Evolutionary conservation across 176 grass and related monocot species (phyloP).

Genomic region (Hyparrhenia diplandra): DNA sequence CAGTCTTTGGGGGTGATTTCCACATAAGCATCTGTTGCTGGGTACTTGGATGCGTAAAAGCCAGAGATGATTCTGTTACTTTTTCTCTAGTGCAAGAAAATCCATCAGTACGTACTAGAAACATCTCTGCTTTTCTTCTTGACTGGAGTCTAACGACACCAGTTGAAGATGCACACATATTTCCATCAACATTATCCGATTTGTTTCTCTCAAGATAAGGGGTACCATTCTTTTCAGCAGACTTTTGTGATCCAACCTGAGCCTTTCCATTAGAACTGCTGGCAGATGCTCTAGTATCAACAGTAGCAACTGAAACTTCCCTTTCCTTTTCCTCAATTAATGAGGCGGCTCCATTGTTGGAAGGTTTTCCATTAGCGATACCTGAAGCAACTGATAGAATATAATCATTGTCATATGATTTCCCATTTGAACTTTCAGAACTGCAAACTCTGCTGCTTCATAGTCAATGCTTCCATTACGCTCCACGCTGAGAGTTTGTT

Average conservation of each 20-base stretch:
- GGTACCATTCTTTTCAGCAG: slow-evolving; percentile 34
- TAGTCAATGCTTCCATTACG: slow-evolving; percentile 31
- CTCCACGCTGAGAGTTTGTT: slow-evolving; percentile 24
- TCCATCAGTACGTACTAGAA: slow-evolving; percentile 90
- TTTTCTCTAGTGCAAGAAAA: slow-evolving; percentile 98
- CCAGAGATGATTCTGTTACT: slow-evolving; percentile 92
- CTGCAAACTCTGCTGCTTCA: slow-evolving; percentile 33
- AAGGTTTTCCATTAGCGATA: slow-evolving; percentile 48
- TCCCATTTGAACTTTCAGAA: slow-evolving; percentile 44
- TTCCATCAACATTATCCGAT: slow-evolving; percentile 54
- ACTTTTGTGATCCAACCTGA: slow-evolving; percentile 34
- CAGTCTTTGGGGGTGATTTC: slow-evolving; percentile 97
- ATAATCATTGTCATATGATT: slow-evolving; percentile 49
- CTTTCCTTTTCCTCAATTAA: slow-evolving; percentile 41
- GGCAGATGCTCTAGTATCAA: slow-evolving; percentile 42
- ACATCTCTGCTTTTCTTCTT: slow-evolving; percentile 98
- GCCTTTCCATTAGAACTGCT: slow-evolving; percentile 31
- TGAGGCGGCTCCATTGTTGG: slow-evolving; percentile 43
- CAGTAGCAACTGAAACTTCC: slow-evolving; percentile 18
- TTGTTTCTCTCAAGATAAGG: slow-evolving; percentile 28
- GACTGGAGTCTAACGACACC: slow-evolving; percentile 93
- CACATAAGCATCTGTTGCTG: slow-evolving; percentile 99
- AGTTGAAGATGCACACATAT: slow-evolving; percentile 76
- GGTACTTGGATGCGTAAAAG: slow-evolving; percentile 92
- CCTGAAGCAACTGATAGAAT: slow-evolving; percentile 45